A percentile compares a stretch with the other conserved stretches of the same genome.
Conservation (phyloP, 257 asterid genomes). For the Lantana camara region DNA sequence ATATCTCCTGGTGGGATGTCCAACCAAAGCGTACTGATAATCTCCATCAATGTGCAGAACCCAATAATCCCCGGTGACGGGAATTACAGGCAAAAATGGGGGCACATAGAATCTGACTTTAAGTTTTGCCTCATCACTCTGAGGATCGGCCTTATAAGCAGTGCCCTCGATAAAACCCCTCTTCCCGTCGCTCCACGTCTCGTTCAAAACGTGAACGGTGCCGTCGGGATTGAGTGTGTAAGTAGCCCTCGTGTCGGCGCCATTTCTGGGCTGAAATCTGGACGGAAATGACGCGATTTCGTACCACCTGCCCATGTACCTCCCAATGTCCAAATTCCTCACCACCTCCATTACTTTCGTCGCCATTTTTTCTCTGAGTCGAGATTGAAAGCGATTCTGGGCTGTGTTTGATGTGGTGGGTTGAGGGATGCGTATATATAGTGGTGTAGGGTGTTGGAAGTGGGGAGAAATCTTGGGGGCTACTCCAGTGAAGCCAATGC, state of each 20-base stretch:
- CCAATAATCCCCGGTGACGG: constrained; percentile 67
- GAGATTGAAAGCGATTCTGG: too few relatives aligned
- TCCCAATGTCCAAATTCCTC: constrained; percentile 52
- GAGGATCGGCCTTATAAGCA: constrained; percentile 68
- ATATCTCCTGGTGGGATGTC: constrained; percentile 65
- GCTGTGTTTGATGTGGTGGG: not conserved
- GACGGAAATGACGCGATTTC: constrained; percentile 93
- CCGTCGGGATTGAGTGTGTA: constrained; percentile 71
- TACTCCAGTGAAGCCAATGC: too few relatives aligned
- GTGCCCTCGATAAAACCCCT: constrained; percentile 69
- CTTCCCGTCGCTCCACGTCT: constrained; percentile 77
- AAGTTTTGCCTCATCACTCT: constrained; percentile 74
- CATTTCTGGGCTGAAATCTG: constrained; percentile 64
- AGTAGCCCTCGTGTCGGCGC: constrained; percentile 80
- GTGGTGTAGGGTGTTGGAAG: not conserved
- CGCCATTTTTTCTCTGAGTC: constrained; percentile 34
- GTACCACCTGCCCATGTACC: constrained; percentile 94
- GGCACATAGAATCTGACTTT: constrained; percentile 66
- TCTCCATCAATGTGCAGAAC: constrained; percentile 51
- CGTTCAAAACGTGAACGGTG: constrained; percentile 72
- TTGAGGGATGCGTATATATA: not conserved
- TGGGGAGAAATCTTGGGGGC: constrained; percentile 2
- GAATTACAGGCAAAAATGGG: constrained; percentile 64
- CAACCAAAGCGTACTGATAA: constrained; percentile 65
- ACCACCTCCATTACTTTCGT: constrained; percentile 67